Conservation (phyloP, 2,329 filamentous ascomycete genomes). For the Neonectria punicea region DNA sequence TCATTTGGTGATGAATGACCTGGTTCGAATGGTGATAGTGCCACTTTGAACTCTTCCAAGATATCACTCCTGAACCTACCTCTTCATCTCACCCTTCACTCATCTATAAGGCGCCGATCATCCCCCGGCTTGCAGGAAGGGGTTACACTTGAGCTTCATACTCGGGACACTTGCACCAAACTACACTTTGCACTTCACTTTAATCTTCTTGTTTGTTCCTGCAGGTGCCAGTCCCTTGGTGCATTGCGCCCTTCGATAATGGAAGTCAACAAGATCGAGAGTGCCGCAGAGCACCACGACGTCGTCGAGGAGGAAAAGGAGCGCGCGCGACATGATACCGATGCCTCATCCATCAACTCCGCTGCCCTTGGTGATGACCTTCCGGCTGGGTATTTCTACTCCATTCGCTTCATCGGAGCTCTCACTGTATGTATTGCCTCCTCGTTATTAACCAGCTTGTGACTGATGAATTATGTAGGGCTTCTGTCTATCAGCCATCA, state of each 20-base stretch:
- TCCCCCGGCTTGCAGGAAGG: conserved; percentile 3
- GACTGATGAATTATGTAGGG: conserved; percentile 37
- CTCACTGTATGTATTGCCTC: conserved; percentile 41
- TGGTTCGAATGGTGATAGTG: conserved; percentile 5
- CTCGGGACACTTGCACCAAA: not conserved
- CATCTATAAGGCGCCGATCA: conserved; percentile 26
- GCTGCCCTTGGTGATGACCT: conserved; percentile 49
- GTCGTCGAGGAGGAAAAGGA: conserved; percentile 32
- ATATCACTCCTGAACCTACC: not conserved
- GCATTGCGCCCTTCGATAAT: conserved; percentile 6
- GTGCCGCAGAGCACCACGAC: conserved; percentile 27
- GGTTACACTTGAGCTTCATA: not conserved
- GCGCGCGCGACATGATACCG: conserved; percentile 26
- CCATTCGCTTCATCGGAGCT: conserved; percentile 47
- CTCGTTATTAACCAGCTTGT: not conserved
- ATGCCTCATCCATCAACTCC: conserved; percentile 48
- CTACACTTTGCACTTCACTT: not conserved
- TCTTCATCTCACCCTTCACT: not conserved
- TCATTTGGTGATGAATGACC: not conserved
- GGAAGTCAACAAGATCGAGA: conserved; percentile 34
- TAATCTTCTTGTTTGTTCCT: not conserved
- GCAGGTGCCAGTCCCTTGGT: not conserved
- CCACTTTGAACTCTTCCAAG: conserved; percentile 4
- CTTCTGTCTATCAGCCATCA: conserved; percentile 51
- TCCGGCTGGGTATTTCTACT: conserved; percentile 51